phyloP scores from a whole-genome alignment of 1,284 basidiomycete species.

The Puccinia hordei region DNA sequence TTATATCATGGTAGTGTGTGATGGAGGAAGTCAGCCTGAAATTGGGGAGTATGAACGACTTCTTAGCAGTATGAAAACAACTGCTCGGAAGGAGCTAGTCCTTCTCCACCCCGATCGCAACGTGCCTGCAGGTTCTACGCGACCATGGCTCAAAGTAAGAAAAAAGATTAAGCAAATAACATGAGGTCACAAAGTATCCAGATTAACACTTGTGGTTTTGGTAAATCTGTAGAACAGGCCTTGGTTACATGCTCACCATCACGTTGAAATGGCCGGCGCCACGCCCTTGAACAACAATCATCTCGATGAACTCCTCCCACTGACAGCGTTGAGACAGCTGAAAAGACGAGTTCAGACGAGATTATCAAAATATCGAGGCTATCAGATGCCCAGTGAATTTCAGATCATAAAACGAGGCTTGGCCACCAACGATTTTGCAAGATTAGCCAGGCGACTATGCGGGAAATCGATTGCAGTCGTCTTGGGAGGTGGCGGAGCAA shows the following conservation, averaged over 20 bases:
- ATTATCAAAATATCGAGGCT: slow-evolving; percentile 74
- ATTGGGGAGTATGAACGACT: slow-evolving; percentile 71
- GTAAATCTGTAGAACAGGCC: slow-evolving; percentile 70
- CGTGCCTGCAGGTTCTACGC: slow-evolving; percentile 85
- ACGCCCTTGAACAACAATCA: slow-evolving; percentile 60
- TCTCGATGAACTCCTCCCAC: slow-evolving; percentile 80
- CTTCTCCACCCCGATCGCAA: slow-evolving; percentile 88
- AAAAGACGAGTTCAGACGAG: slow-evolving; percentile 86
- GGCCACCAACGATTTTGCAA: slow-evolving; percentile 74
- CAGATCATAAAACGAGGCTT: slow-evolving; percentile 13
- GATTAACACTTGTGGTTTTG: not conserved
- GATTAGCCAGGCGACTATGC: slow-evolving; percentile 85
- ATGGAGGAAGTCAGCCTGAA: slow-evolving; percentile 71
- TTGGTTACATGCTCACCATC: slow-evolving; percentile 90
- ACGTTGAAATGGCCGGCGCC: slow-evolving; percentile 76
- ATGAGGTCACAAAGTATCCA: not conserved
- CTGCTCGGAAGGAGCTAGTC: slow-evolving; percentile 93
- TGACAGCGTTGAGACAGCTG: slow-evolving; percentile 73
- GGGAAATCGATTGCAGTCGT: slow-evolving; percentile 92
- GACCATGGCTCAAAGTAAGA: slow-evolving; percentile 87
- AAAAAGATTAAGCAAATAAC: not conserved
- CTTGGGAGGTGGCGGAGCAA: slow-evolving; percentile 90
- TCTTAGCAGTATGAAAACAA: slow-evolving; percentile 90
- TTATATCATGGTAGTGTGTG: slow-evolving; percentile 90
- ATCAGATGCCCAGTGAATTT: slow-evolving; percentile 69